Percentiles rank a stretch among this genome's conserved stretches.
Conservation (phyloP, 169 alveolate species). For the Cryptosporidium sp. region DNA sequence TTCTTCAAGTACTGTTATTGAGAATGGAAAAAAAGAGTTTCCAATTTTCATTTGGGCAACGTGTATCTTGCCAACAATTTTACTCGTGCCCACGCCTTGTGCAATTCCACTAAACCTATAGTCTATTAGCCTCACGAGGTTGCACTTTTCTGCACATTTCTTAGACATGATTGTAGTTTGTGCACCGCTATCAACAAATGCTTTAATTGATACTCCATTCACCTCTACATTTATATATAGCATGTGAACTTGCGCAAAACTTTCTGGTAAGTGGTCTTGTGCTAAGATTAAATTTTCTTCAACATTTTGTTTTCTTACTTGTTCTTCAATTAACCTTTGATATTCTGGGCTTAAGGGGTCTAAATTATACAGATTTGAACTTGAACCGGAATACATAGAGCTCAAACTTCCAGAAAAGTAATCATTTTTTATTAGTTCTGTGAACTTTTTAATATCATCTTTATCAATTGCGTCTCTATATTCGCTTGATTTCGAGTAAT, state of each 20-base stretch:
- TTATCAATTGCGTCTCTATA: slow-evolving; percentile 63
- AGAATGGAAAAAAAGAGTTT: slow-evolving; percentile 86
- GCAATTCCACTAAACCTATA: slow-evolving; percentile 94
- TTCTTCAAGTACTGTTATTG: slow-evolving; percentile 92
- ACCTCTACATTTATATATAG: slow-evolving; percentile 90
- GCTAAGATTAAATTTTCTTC: slow-evolving; percentile 88
- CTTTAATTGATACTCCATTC: slow-evolving; percentile 89
- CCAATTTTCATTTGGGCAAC: slow-evolving; percentile 93
- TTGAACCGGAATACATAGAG: slow-evolving; percentile 53
- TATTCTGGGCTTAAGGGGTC: slow-evolving; percentile 91
- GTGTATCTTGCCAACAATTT: slow-evolving; percentile 94
- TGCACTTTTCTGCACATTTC: slow-evolving; percentile 91
- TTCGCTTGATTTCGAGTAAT: slow-evolving; percentile 61
- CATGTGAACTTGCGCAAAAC: slow-evolving; percentile 89
- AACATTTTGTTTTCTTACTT: slow-evolving; percentile 85
- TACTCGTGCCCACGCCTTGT: slow-evolving; percentile 93
- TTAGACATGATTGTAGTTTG: slow-evolving; percentile 93
- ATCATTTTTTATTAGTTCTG: neutral
- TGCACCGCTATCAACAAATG: slow-evolving; percentile 98
- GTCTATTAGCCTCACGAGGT: slow-evolving; percentile 90
- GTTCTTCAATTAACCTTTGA: slow-evolving; percentile 89
- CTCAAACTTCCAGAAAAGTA: neutral
- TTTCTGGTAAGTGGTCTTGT: slow-evolving; percentile 84
- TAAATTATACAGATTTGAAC: slow-evolving; percentile 42
- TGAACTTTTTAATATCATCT: slow-evolving; percentile 30